Evolutionary conservation across 805 yeast genomes (phyloP), one percentile per base, ranked within the genome.

Genomic region (Metschnikowia colocasiae): DNA sequence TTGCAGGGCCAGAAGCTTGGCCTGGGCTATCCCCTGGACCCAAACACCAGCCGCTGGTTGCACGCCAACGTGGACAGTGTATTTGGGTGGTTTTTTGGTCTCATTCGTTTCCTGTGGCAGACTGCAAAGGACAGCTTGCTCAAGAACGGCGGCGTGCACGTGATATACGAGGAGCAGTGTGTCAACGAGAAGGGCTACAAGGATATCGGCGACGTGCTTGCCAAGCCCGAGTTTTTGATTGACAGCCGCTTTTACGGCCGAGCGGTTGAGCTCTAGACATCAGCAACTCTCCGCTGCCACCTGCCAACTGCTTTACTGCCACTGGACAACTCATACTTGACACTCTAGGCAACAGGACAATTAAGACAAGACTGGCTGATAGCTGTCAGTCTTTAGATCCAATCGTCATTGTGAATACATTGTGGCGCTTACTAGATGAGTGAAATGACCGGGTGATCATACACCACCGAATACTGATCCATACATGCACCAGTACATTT

Each of bases 21-120:
- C 1, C 87, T 95, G 0, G 99, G 99, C 1, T 94, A 94, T 63
- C 98, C 99, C 0, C 79, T 91, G 3, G 99, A 94, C 64, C 95
- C 97, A 2, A 79, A 80, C 51, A 92, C 99, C 0, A 75, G 78
- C n/a, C 58, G 58, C 31, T 94, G 97, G 96, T 68, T 94, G 34
- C 74, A 78, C 33, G 55, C 64, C 0, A 71, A 75, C 20, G 79
- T 87, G 25, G 87, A 88, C 61, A 77, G 76, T 12, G 70, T 92
- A 12, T 87, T 87, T 65, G 98, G 98, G 0, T 94, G 98, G 98
- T 76, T 81, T 45, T 68, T 57, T 43, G 77, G 86, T 8, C 79
- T 84, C 39, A 75, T 85, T 7, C 69, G 99, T 43, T 94, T 84
- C 59, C 88, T 95, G 32, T 94, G 99, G 99, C 94, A 88, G 57